Evolutionary conservation across 2,329 filamentous ascomycete species (phyloP), one percentile per base, ranked within the genome.

Genomic region (Hyphodiscus sp.): DNA sequence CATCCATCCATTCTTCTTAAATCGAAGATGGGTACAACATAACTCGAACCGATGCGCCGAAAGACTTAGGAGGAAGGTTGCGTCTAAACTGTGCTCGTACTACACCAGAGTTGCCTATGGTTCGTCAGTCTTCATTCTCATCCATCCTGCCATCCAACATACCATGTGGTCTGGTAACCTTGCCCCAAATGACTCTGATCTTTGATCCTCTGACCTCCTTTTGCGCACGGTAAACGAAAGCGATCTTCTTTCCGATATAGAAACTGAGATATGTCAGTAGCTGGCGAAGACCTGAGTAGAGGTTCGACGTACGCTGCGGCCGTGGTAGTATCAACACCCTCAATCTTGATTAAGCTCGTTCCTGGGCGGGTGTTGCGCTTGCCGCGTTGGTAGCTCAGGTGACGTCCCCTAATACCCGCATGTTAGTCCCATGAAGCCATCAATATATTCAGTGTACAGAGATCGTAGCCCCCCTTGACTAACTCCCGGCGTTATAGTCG

Each of bases 111-210:
- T 96, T 97, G 75, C 94, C 90, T 41, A 43, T 18, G 48, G 20
- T 20, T n/a, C 47, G 55, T 64, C 49, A 61, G 55, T 55, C 30
- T 13, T 18, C 20, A 42, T 44, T 46, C n/a, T 41, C 18, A 1
- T 41, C 42, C 13, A 19, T 18, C 15, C 43, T 20, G 41, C 10
- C 19, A 38, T 15, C 16, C 47, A 51, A 74, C 77, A 69, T 88
- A 92, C 89, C 92, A 79, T 97, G 92, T 74, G 91, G 86, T 73
- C 91, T 82, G 74, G 90, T 95, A 74, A 97, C 87, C 83, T 96
- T 96, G 81, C 92, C 92, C 91, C 91, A 97, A 81, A 97, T 96
- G 69, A 97, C 87, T 73, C 92, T 86, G 79, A 97, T 95, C 87
- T 97, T 97, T 75, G 91, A 92, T 74, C 94, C 94, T 71, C 92